Evolutionary conservation across 2,329 filamentous ascomycete genomes (phyloP), one percentile per base, ranked within the genome.

Genomic region (Diaporthe sp.): DNA sequence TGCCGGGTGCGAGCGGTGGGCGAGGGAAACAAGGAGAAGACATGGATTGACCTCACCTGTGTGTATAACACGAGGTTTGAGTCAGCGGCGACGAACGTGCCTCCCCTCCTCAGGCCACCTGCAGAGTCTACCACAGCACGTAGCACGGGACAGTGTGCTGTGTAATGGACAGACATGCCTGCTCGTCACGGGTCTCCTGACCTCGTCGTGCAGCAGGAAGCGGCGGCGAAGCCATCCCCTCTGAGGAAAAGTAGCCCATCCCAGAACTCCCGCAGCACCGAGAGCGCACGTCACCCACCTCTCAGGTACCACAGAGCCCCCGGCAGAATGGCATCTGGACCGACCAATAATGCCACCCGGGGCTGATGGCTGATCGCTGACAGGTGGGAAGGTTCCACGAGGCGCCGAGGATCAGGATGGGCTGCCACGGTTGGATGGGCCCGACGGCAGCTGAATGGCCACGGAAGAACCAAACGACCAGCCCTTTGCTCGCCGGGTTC

Each of bases 201-300:
- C 64, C 47, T 68, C n/a, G 64, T 68, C n/a, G 64, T 54, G 64
- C 64, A 54, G 64, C 47, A 68, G 35, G 47, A 68, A 54, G 47
- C 64, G 47, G 15, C 58, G 33, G 40, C 60, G 60, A 64, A 22
- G 28, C 28, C 40, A 66, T 33, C 17, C 25, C 15, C 19, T 28
- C 19, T 30, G 38, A 7, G n/a, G 19, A 13, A 47, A 47, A 19
- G 42, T 17, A 22, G 22, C 42, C 19, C 19, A 47, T 25, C 58
- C 33, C 60, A 15, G 47, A 54, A 33, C 17, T 22, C 58, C 8
- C 25, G 13, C 58, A 22, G 7, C 35, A 17, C 17, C n/a, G 19
- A 15, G 58, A 17, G 28, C 30, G 22, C 17, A 52, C 33, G 17
- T 12, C 30, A 50, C 61, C 61, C 33, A 15, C 19, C 7, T 17